phyloP scores from a whole-genome alignment of 192 early-diverging fungal species.

The Paraglomus brasilianum region DNA sequence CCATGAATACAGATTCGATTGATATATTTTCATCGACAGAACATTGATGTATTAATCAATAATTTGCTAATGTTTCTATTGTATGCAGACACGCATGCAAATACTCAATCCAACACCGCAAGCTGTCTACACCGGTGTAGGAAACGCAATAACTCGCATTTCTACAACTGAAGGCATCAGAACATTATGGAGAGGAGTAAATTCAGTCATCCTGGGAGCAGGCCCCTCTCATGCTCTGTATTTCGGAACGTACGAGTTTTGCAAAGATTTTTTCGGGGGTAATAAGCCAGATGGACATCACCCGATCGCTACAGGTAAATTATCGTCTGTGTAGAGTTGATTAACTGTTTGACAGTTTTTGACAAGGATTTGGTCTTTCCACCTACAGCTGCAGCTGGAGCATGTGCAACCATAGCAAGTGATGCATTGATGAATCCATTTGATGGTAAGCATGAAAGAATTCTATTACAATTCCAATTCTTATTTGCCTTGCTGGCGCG shows the following conservation, averaged over 20 bases:
- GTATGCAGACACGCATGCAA: conserved; percentile 87
- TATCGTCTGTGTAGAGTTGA: neutral
- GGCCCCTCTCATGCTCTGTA: conserved; percentile 96
- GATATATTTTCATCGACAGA: too few relatives aligned
- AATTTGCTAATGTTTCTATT: conserved; percentile 25
- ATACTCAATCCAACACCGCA: conserved; percentile 68
- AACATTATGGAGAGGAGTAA: conserved; percentile 92
- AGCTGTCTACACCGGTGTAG: conserved; percentile 68
- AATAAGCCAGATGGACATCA: conserved; percentile 53
- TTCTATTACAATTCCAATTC: too few relatives aligned
- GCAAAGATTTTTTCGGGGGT: conserved; percentile 73
- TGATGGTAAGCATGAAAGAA: conserved; percentile 82
- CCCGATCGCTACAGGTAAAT: conserved; percentile 58
- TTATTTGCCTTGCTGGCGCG: neutral
- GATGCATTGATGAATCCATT: conserved; percentile 97
- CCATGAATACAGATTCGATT: neutral
- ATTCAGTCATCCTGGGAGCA: conserved; percentile 87
- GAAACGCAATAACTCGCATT: conserved; percentile 67
- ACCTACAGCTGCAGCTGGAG: conserved; percentile 75
- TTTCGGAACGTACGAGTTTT: conserved; percentile 92
- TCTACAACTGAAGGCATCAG: conserved; percentile 72
- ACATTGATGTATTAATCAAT: conserved; percentile 17
- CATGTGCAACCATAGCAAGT: conserved; percentile 80
- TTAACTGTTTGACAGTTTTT: conserved; percentile 31
- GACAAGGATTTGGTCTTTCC: conserved; percentile 26